These are phyloP conservation scores for Globisporangium mamillatum DNA, from an alignment of 352 stramenopile genomes.

Conservation along the genomic window DNA sequence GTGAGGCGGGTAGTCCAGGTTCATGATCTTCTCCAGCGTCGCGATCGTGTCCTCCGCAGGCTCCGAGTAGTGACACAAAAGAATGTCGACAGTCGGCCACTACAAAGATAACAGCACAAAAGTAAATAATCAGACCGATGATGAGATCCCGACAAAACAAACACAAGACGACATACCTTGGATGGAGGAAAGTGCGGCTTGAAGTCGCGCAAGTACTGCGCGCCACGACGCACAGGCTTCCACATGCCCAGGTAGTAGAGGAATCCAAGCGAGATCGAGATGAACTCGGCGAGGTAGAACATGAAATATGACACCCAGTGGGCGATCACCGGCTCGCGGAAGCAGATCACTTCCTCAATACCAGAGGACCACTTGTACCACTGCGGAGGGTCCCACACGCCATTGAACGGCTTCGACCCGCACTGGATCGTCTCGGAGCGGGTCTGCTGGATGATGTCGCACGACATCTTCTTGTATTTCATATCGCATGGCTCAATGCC, in stretches of 20 bases:
- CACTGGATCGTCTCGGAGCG: constrained; percentile 47
- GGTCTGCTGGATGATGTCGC: constrained; percentile 50
- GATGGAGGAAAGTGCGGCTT: constrained; percentile 61
- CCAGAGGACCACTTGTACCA: constrained; percentile 66
- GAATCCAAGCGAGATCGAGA: constrained; percentile 65
- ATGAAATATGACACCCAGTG: constrained; percentile 76
- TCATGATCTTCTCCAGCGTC: constrained; percentile 85
- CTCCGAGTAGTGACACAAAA: constrained; percentile 83
- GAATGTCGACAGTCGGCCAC: constrained; percentile 82
- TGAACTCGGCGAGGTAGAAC: constrained; percentile 72
- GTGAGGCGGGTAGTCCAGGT: constrained; percentile 85
- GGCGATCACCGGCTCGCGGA: constrained; percentile 48
- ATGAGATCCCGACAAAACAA: neutral
- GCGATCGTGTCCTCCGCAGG: constrained; percentile 83
- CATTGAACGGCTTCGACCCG: constrained; percentile 61
- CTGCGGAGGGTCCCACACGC: constrained; percentile 61
- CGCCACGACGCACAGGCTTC: constrained; percentile 69
- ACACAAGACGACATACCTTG: constrained; percentile 23
- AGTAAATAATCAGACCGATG: neutral
- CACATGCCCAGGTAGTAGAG: constrained; percentile 81
- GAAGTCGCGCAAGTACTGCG: constrained; percentile 65
- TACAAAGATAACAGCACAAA: neutral
- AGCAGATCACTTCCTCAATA: constrained; percentile 60
- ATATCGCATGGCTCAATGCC: constrained; percentile 69
- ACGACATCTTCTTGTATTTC: constrained; percentile 50